These are phyloP conservation scores for Penicillium sp. DNA, from an alignment of 2,329 filamentous ascomycete genomes.

Conservation along the genomic window DNA sequence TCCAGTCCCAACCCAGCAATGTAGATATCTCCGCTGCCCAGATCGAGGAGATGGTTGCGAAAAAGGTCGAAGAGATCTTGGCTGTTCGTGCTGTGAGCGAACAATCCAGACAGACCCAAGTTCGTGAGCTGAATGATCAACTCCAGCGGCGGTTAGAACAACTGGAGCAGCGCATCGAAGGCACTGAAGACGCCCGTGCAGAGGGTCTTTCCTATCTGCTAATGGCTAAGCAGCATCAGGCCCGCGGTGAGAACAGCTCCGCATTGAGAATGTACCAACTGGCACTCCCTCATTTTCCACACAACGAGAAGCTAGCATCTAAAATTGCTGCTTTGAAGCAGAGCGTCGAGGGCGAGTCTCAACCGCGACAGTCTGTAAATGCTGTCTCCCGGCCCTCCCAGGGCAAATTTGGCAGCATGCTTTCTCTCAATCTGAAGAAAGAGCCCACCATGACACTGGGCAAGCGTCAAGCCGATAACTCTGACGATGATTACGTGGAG, in stretches of 20 bases:
- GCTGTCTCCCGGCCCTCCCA: conserved; percentile 19
- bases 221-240: conserved; percentile 88
- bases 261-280: conserved; percentile 82
- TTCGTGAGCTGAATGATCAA: conserved; percentile 62
- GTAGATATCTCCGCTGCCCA: conserved; percentile 61
- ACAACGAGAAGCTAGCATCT: conserved; percentile 65
- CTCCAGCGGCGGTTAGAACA: conserved; percentile 76
- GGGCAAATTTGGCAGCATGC: conserved; percentile 29
- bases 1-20: conserved; percentile 35
- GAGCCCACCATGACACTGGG: conserved; percentile 22
- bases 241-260: conserved; percentile 69
- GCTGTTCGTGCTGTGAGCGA: conserved; percentile 65
- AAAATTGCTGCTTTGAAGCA: conserved; percentile 55
- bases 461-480: conserved; percentile 28
- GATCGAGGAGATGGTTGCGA: conserved; percentile 88
- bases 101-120: conserved; percentile 42
- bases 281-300: conserved; percentile 78
- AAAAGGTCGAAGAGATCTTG: conserved; percentile 83
- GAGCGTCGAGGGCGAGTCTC: conserved; percentile 38
- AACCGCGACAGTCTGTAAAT: conserved; percentile 12
- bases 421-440: conserved; percentile 31
- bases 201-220: conserved; percentile 80
- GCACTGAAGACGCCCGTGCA: conserved; percentile 66
- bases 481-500: conserved; percentile 32
- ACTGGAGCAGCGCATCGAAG: conserved; percentile 79